Base-by-base conservation (phyloP, 495 filamentous ascomycete genomes). In the Neurospora tetrasperma region DNA sequence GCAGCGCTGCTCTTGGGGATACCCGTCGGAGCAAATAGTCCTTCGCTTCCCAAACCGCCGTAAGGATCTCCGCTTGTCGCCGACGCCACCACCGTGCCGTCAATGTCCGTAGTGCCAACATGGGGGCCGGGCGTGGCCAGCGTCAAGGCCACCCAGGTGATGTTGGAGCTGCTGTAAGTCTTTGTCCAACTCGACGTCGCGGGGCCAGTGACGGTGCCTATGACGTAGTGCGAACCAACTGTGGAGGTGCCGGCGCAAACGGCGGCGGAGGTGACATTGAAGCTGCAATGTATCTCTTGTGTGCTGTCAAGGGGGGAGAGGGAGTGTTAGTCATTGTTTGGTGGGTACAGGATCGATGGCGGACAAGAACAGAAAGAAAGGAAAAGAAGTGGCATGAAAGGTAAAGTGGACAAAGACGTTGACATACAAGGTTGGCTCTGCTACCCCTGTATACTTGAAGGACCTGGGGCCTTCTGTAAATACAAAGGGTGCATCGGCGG, bases 191-290 rank as follows among this genome's bases (percentile, higher is more conserved):
- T 71, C 1, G 78, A 76, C 48, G 80, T 71, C 1, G 78, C 77
- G 40, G 81, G 81, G 18, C 82, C 81, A 9, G 75, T 76, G 42
- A 82, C 23, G 7, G 71, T 74, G 38, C 79, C 80, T 48, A 81
- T 66, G 20, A 71, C 71, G 72, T 76, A 76, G 70, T 74, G 72
- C 7, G 75, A 48, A 2, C 75, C 78, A 6, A 80, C 71, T 10
- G 79, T 80, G 0, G 81, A 79, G 54, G 76, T 79, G 39, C 80
- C 82, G 42, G 79, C 81, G 72, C 83, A 84, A n/a, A 79, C 80
- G 3, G 81, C 83, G 35, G 78, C 77, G 12, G 80, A 79, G 9
- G 74, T 79, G 43, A 74, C 79, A 20, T 76, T 74, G 40, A 84
- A 73, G 44, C 73, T 46, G 71, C 83, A 84, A 42, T 74, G 75